Conservation (phyloP, 140 eudicot genomes). For the Oenanthe javanica region DNA sequence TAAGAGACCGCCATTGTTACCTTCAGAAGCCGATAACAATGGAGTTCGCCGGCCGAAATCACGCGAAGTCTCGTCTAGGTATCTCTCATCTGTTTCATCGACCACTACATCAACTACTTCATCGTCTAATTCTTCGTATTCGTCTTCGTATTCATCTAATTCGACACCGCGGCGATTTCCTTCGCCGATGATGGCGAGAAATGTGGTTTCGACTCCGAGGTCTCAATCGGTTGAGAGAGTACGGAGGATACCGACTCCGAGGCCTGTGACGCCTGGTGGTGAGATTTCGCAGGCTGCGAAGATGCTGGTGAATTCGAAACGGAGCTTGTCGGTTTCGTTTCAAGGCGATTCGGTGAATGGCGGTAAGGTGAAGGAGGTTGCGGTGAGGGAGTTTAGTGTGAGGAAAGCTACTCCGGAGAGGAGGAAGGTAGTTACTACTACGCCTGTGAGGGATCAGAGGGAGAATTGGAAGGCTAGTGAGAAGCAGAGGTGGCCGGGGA, state of each 20-base stretch:
- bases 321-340: constrained; percentile 85
- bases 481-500: constrained; percentile 74
- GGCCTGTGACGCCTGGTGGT: constrained; percentile 20
- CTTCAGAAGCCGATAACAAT: constrained; percentile 39
- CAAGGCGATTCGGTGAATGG: constrained; percentile 71
- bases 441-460: constrained; percentile 28
- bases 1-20: constrained; percentile 51
- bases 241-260: constrained; percentile 44
- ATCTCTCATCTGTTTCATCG: constrained; percentile 44
- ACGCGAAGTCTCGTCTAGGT: constrained; percentile 55
- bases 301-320: constrained; percentile 42
- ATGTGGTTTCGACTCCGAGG: constrained; percentile 41
- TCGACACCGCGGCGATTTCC: constrained; percentile 35
- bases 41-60: constrained; percentile 40
- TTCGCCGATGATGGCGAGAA: constrained; percentile 40
- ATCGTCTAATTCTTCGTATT: constrained; percentile 33
- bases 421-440: constrained; percentile 27
- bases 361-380: constrained; percentile 29
- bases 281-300: constrained; percentile 42
- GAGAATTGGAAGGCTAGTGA: constrained; percentile 41
- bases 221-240: constrained; percentile 40
- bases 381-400: constrained; percentile 20
- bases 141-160: constrained; percentile 28
- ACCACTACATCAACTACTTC: constrained; percentile 31
- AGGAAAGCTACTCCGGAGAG: constrained; percentile 39